Evolutionary conservation across 148 eudicot genomes (phyloP).

Genomic region (Rhododendron ferrugineum): DNA sequence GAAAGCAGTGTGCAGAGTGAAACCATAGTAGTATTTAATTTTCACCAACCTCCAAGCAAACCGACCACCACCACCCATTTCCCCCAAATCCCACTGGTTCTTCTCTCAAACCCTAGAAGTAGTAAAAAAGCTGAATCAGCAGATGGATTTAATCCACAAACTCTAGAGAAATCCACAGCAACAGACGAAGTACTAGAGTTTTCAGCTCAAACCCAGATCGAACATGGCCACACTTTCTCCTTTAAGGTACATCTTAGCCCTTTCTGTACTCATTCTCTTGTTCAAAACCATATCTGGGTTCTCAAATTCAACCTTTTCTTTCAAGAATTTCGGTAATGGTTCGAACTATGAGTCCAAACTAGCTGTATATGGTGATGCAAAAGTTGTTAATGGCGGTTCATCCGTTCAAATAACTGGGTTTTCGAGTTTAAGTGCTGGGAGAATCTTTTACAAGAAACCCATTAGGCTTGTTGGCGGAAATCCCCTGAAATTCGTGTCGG

Average conservation of each 20-base stretch:
- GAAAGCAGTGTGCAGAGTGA: constrained; percentile 9
- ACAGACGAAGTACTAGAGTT: constrained; percentile 11
- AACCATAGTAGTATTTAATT: constrained; percentile 29
- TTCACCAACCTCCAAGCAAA: constrained; percentile 39
- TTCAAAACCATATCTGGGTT: constrained; percentile 27
- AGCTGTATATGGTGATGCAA: constrained; percentile 58
- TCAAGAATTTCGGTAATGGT: constrained; percentile 35
- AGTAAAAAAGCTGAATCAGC: background rate
- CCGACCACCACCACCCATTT: constrained; percentile 21
- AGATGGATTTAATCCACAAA: constrained; percentile 22
- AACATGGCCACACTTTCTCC: constrained; percentile 28
- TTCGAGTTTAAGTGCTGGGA: constrained; percentile 44
- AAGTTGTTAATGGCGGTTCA: constrained; percentile 32
- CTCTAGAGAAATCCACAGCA: constrained; percentile 21
- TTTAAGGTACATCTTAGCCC: constrained; percentile 31
- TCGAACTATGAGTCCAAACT: constrained; percentile 48
- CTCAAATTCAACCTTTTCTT: constrained; percentile 40
- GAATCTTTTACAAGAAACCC: constrained; percentile 59
- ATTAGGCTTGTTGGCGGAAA: constrained; percentile 37
- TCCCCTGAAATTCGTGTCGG: constrained; percentile 39
- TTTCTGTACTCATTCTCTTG: constrained; percentile 26
- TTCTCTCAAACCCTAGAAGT: constrained; percentile 20
- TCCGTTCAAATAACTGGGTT: constrained; percentile 49
- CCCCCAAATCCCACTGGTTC: constrained; percentile 10
- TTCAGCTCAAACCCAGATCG: constrained; percentile 24